A percentile compares a stretch with the other conserved stretches of the same genome.
Evolutionary conservation across 2,329 filamentous ascomycete species (phyloP).

Genomic region (Diaporthe ilicicola): DNA sequence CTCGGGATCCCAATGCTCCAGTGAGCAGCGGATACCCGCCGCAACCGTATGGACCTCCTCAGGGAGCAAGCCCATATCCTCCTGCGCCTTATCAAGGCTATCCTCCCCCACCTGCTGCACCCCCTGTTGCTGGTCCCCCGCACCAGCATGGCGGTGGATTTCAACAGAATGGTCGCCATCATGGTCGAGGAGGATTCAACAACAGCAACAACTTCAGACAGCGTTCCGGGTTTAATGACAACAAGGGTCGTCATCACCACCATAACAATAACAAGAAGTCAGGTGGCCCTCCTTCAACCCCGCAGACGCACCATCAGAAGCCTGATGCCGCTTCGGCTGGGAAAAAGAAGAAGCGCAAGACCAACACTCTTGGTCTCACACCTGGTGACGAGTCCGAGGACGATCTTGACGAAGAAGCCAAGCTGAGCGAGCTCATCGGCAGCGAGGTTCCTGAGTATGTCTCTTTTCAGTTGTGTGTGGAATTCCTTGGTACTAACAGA

Average conservation of each 20-base stretch:
- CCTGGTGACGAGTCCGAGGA: conserved; percentile 73
- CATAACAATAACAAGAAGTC: conserved; percentile 42
- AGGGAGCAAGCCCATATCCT: conserved; percentile 37
- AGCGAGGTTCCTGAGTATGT: conserved; percentile 64
- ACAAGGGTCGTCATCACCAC: conserved; percentile 45
- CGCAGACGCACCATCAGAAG: conserved; percentile 53
- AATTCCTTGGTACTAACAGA: conserved; percentile 29
- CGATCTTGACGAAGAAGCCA: conserved; percentile 75
- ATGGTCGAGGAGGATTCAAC: conserved; percentile 48
- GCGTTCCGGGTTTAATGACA: conserved; percentile 48
- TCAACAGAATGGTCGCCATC: conserved; percentile 47
- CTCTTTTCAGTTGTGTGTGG: conserved; percentile 22
- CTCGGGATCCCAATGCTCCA: conserved; percentile 54
- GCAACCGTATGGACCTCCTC: conserved; percentile 43
- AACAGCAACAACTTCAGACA: conserved; percentile 41
- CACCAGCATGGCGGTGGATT: conserved; percentile 43
- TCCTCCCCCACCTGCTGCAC: conserved; percentile 45
- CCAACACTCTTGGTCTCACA: conserved; percentile 76
- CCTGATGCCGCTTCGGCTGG: conserved; percentile 59
- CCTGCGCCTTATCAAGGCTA: conserved; percentile 48
- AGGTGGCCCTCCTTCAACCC: conserved; percentile 38
- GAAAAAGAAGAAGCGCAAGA: conserved; percentile 77
- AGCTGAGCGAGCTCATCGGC: conserved; percentile 62
- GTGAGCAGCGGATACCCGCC: conserved; percentile 53
- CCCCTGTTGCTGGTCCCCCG: conserved; percentile 40